phyloP scores from a whole-genome alignment of 768 basidiomycete genomes.

The Albatrellus ellisii region DNA sequence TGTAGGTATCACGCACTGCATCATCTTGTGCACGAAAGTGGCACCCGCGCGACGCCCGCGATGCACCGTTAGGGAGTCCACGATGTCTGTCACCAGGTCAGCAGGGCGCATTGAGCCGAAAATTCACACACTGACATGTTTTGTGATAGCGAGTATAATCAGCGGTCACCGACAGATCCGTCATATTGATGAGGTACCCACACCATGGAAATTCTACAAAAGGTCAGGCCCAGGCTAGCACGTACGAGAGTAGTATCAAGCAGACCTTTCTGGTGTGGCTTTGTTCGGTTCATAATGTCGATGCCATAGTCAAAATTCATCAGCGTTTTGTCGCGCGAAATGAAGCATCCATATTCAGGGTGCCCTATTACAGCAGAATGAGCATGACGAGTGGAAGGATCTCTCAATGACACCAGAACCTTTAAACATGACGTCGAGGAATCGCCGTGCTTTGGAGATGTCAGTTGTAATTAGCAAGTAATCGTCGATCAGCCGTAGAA shows the following conservation, averaged over 20 bases:
- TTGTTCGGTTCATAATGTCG: conserved; percentile 39
- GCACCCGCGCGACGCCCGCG: conserved; percentile 51
- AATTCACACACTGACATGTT: conserved; percentile 33
- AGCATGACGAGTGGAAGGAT: not conserved
- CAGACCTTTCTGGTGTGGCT: conserved; percentile 30
- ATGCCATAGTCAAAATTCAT: conserved; percentile 68
- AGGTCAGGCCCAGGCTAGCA: not conserved
- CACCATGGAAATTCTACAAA: conserved; percentile 84
- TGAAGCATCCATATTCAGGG: conserved; percentile 88
- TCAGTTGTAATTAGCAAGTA: conserved; percentile 80
- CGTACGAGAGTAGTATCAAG: not conserved
- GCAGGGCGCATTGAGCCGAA: not conserved
- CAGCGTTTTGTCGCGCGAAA: conserved; percentile 80
- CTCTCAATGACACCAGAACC: conserved; percentile 29
- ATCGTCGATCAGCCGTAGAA: conserved; percentile 88
- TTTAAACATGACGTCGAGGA: conserved; percentile 63
- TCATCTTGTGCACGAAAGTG: conserved; percentile 58
- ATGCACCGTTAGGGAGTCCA: conserved; percentile 59
- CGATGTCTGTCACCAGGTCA: conserved; percentile 32
- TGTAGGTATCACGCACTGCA: conserved; percentile 41
- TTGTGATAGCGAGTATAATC: conserved; percentile 64
- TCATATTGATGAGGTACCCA: conserved; percentile 69
- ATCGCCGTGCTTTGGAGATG: conserved; percentile 41
- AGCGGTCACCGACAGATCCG: conserved; percentile 59
- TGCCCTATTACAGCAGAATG: conserved; percentile 39